Percentiles rank a stretch among this genome's conserved stretches.
These are phyloP conservation scores for Hortiboletus flavorubellus DNA, from an alignment of 768 basidiomycete species.

Conservation along the genomic window DNA sequence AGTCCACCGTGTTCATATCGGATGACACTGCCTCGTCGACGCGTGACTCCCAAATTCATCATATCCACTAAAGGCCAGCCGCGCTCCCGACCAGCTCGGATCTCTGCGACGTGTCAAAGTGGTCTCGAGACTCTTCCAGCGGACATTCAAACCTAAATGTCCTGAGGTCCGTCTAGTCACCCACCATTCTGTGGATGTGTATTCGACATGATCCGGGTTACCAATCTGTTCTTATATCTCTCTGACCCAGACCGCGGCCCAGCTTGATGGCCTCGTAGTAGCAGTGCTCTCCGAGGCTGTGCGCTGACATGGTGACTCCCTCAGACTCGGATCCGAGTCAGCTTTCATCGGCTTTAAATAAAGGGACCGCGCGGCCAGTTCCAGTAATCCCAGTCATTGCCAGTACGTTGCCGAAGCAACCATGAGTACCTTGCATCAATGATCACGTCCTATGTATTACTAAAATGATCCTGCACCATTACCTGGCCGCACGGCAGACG, in stretches of 20 bases:
- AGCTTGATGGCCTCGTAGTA: too few species aligned
- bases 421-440: not conserved
- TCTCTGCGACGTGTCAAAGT: not conserved
- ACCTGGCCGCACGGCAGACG: not conserved
- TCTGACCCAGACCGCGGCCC: not conserved
- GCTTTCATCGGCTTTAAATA: not conserved
- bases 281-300: too few species aligned
- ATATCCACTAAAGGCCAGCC: not conserved
- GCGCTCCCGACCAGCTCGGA: too few species aligned
- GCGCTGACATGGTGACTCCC: too few species aligned
- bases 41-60: not conserved
- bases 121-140: not conserved
- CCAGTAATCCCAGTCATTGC: not conserved
- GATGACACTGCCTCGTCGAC: not conserved
- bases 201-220: too few species aligned
- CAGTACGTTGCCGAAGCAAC: not conserved
- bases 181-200: too few species aligned
- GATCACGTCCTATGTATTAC: not conserved
- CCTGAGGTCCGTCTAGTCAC: too few species aligned
- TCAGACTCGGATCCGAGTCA: too few species aligned
- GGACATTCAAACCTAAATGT: not conserved
- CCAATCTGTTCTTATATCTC: not conserved
- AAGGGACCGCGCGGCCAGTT: not conserved
- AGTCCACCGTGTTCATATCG: not conserved
- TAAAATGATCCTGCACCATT: too few species aligned